These are phyloP conservation scores for Aspergillus sp. DNA, from an alignment of 2,329 filamentous ascomycete species.

Conservation along the genomic window DNA sequence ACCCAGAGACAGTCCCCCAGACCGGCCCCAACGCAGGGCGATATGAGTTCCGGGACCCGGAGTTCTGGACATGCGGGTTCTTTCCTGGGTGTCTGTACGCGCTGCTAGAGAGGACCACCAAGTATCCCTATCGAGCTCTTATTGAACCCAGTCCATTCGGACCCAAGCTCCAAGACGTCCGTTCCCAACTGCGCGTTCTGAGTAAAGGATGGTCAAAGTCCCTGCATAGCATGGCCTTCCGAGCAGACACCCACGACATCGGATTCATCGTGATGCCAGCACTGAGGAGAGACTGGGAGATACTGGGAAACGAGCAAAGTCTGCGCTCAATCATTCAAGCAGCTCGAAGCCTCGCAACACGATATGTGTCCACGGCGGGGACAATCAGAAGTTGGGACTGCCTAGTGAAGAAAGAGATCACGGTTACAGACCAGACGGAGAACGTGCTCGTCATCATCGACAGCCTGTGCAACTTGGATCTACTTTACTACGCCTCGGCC, in stretches of 20 bases:
- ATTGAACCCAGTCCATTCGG: neutral
- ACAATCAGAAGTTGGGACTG: conserved; percentile 38
- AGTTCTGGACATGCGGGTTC: conserved; percentile 27
- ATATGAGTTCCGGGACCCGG: conserved; percentile 15
- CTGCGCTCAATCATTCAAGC: conserved; percentile 15
- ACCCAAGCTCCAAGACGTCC: neutral
- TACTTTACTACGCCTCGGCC: conserved; percentile 39
- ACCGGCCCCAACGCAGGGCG: conserved; percentile 10
- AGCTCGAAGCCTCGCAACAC: conserved; percentile 29
- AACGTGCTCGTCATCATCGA: conserved; percentile 47
- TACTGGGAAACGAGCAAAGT: conserved; percentile 30
- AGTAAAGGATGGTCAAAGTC: conserved; percentile 17
- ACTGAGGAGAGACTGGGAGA: conserved; percentile 49
- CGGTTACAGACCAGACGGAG: conserved; percentile 33
- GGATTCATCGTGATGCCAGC: conserved; percentile 55
- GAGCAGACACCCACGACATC: conserved; percentile 56
- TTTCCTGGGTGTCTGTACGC: conserved; percentile 20
- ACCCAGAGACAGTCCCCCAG: conserved; percentile 14
- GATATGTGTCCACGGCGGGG: conserved; percentile 36
- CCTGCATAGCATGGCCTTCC: conserved; percentile 21
- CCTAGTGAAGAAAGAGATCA: conserved; percentile 14
- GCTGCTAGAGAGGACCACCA: conserved; percentile 17
- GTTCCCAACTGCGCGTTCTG: conserved; percentile 11
- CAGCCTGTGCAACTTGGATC: conserved; percentile 43
- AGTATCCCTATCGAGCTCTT: neutral